These are phyloP conservation scores for Breviolum minutum DNA, from an alignment of 73 alveolate genomes.

Conservation along the genomic window DNA sequence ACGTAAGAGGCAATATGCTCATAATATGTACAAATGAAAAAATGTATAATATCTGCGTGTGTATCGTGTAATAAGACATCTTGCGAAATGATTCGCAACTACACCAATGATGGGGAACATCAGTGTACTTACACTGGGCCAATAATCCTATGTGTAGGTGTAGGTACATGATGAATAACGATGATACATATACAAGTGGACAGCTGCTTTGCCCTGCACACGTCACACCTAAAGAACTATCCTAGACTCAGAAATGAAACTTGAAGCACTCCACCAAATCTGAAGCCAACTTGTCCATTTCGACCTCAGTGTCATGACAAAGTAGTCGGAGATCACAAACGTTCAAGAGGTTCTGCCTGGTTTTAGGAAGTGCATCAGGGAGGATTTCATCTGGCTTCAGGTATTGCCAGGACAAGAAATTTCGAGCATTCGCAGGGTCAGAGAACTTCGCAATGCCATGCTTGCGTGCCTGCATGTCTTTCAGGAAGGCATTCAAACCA, in stretches of 20 bases:
- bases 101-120: background rate
- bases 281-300: conserved; percentile 10
- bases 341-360: conserved; percentile 26
- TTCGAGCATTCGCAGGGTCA: conserved; percentile 86
- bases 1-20: too few species aligned
- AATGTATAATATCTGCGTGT: too few species aligned
- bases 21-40: too few species aligned
- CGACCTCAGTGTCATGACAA: conserved; percentile 62
- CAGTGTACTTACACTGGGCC: background rate
- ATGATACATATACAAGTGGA: too few species aligned
- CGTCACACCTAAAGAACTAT: background rate
- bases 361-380: conserved; percentile 28
- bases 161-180: too few species aligned
- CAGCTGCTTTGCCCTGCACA: too few species aligned
- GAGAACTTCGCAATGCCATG: conserved; percentile 83
- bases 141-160: background rate
- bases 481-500: conserved; percentile 29
- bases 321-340: conserved; percentile 36
- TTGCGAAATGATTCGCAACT: too few species aligned
- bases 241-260: background rate
- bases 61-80: too few species aligned
- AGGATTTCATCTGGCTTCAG: conserved; percentile 38
- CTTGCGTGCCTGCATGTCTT: conserved; percentile 64
- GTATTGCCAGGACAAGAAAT: conserved; percentile 81
- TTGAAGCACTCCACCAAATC: conserved; percentile 25